Base-by-base conservation (phyloP, 768 basidiomycete genomes). In the Lentinula raphanica region DNA sequence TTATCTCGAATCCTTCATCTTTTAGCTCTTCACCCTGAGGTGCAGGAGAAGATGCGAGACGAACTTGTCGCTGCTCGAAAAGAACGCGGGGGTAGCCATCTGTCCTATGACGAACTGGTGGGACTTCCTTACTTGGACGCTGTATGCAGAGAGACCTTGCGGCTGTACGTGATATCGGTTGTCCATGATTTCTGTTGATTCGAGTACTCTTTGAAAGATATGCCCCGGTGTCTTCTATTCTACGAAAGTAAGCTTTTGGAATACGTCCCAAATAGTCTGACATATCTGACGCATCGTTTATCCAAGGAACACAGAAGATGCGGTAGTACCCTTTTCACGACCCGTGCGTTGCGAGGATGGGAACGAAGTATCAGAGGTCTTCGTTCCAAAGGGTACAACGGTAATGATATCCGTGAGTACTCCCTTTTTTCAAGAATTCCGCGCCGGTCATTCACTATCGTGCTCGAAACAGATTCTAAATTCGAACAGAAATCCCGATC, bases 321-420 rank as follows among this genome's bases (percentile, higher is more conserved):
- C 65, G 17, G 56, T 78, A 7, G 63, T 82, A 1, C 81, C 81
- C 9, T 69, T 82, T 5, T 72, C 67, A 0, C 63, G 61, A 4
- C 76, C 78, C 0, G 64, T 82, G 39, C 59, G 59, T 29, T 74
- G 74, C 2, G 28, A 63, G 1, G 70, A 79, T 61, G 79, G 79
- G 7, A 58, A 63, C 21, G 64, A 70, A 5, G 68, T 79, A 13
- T 53, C 63, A 9, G 72, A 75, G 50, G 64, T 82, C 13, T 51
- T 67, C 2, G 61, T 83, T 13, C 75, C 74, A 0, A 75, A 70
- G 11, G 66, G 69, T 51, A 80, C 79, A 2, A 63, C 65, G 15
- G 50, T 81, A 13, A 59, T 72, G 21, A 63, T 78, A 15, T 75
- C 74, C 1, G 69, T 53, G 17, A 25, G 19, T 28, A 12, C 7